Evolutionary conservation across 768 basidiomycete species (phyloP), one percentile per base, ranked within the genome.

Genomic region (Mycena alexandri): DNA sequence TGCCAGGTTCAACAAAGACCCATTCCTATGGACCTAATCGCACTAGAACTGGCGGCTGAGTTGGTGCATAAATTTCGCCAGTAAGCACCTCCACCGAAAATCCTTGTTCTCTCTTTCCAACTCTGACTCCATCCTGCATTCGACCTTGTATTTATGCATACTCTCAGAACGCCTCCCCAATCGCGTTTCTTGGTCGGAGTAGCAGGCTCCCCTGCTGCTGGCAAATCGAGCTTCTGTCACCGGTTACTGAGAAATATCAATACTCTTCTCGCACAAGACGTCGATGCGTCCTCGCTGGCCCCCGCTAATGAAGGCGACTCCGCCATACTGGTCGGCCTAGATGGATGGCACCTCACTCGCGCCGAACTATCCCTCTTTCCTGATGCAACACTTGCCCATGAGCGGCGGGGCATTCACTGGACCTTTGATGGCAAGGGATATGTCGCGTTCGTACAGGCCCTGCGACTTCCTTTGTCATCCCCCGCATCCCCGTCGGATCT

Each of bases 261-360:
- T 58, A 53, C 42, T 56, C 43, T 24, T 47, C 58, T 41, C 38
- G 19, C 56, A 69, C 61, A 38, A 65, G 52, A 16, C 51, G 8
- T 10, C 21, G 19, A 34, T 11, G 33, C 57, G 17, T 48, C 44
- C 47, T 19, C 34, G 29, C 29, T 29, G 29, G 29, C 29, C 3
- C 56, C 59, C 33, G 19, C 59, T 38, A 41, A 25, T 22, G 25
- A 34, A 43, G 43, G 24, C 73, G 64, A 43, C 69, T 75, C 69
- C 33, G 93, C 90, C 6, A 82, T 92, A 36, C 85, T 94, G 47
- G 87, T 98, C 12, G 88, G 92, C 9, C 82, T 95, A 43, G 96
- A 98, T 75, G 96, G 97, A 13, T 99, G 95, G 95, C 96, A 99
- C 76, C 84, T 92, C 65, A 87, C 93, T 19, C 88, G 94, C 24